These are phyloP conservation scores for Proliferodiscus dingleyae DNA, from an alignment of 2,329 filamentous ascomycete genomes.

Conservation along the genomic window DNA sequence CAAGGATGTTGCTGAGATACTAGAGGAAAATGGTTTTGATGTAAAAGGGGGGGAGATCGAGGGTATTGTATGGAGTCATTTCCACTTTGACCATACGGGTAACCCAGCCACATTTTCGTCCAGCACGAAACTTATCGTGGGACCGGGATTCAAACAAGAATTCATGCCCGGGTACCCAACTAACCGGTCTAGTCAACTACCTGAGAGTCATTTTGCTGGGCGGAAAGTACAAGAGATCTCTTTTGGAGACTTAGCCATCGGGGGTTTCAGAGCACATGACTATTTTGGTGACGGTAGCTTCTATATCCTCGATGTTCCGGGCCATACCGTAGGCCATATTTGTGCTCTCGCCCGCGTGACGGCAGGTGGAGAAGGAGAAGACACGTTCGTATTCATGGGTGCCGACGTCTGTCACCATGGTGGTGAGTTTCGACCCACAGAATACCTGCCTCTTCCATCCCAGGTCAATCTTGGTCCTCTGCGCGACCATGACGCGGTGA, in stretches of 20 bases:
- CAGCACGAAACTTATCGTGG: slow-evolving; percentile 44
- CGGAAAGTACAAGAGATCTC: slow-evolving; percentile 1
- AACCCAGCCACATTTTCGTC: slow-evolving; percentile 42
- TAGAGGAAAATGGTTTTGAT: slow-evolving; percentile 32
- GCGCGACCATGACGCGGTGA: neutral
- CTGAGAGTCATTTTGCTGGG: slow-evolving; percentile 32
- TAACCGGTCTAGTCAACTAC: slow-evolving; percentile 31
- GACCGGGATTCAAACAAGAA: slow-evolving; percentile 43
- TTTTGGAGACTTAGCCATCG: slow-evolving; percentile 33
- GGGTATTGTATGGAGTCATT: slow-evolving; percentile 38
- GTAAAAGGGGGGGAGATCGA: slow-evolving; percentile 28
- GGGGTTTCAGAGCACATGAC: slow-evolving; percentile 41
- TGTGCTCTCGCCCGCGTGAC: slow-evolving; percentile 42
- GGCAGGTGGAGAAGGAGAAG: no score
- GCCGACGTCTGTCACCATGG: slow-evolving; percentile 40
- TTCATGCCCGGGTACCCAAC: slow-evolving; percentile 44
- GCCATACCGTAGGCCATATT: slow-evolving; percentile 46
- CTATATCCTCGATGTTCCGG: slow-evolving; percentile 37
- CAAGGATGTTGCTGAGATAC: slow-evolving; percentile 31
- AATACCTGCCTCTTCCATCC: slow-evolving; percentile 52
- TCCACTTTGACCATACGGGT: slow-evolving; percentile 48
- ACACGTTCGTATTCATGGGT: slow-evolving; percentile 44
- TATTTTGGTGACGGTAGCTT: slow-evolving; percentile 51
- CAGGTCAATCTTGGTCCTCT: neutral
- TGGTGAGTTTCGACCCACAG: slow-evolving; percentile 41